Evolutionary conservation across 768 basidiomycete genomes (phyloP).

Genomic region (Boletellus emodensis): DNA sequence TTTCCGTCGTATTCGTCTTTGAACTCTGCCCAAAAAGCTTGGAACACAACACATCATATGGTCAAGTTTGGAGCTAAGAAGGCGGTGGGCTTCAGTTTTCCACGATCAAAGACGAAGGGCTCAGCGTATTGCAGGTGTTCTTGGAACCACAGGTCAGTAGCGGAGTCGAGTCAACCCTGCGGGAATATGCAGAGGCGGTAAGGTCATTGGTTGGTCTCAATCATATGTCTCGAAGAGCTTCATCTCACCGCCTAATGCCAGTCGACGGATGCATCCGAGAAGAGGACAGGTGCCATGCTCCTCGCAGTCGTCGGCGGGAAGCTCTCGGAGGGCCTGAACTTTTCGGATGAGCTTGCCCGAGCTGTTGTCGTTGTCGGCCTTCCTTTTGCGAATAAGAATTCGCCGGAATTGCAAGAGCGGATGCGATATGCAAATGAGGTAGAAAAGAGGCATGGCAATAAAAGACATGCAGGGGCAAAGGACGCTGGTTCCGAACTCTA

Average conservation of each 20-base stretch:
- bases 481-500: conserved; percentile 82
- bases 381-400: conserved; percentile 90
- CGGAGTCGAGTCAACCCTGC: conserved; percentile 70
- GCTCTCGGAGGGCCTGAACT: conserved; percentile 87
- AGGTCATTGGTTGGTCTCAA: conserved; percentile 18
- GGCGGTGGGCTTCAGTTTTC: conserved; percentile 43
- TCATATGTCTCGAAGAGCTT: not conserved
- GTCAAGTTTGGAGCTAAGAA: conserved; percentile 67
- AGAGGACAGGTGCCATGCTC: conserved; percentile 66
- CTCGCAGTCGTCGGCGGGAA: conserved; percentile 97
- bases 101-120: not conserved
- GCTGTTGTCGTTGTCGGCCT: conserved; percentile 85
- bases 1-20: conserved; percentile 89
- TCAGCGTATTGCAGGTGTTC: conserved; percentile 58
- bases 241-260: conserved; percentile 8
- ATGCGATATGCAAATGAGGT: conserved; percentile 80
- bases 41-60: conserved; percentile 61
- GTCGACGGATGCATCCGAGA: conserved; percentile 22
- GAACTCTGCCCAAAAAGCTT: conserved; percentile 57
- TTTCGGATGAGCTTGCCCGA: conserved; percentile 77
- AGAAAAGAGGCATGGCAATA: conserved; percentile 42
- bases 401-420: conserved; percentile 85
- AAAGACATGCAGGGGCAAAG: conserved; percentile 38
- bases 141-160: conserved; percentile 75
- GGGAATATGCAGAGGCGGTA: conserved; percentile 63